Conservation (phyloP, 2,329 filamentous ascomycete species). For the Scedosporium minutisporum region DNA sequence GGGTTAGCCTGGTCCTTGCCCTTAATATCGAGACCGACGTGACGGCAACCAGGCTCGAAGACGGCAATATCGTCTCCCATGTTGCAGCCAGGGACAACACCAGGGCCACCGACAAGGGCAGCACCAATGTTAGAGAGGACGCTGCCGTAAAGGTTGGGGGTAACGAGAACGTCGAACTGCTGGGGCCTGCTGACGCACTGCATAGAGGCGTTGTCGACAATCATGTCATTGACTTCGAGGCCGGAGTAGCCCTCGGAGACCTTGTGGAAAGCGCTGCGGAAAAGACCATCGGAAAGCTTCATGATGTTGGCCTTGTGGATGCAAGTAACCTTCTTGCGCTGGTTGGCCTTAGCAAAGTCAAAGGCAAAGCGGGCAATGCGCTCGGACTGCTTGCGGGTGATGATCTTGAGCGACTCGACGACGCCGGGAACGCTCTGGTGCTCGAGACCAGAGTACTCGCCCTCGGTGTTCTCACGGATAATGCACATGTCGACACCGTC, state of each 20-base stretch:
- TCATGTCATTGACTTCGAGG: constrained; percentile 97
- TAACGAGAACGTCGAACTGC: constrained; percentile 99
- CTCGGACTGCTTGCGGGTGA: constrained; percentile 97
- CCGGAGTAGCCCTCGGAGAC: constrained; percentile 92
- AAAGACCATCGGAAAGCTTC: constrained; percentile 98
- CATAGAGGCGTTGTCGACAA: constrained; percentile 99
- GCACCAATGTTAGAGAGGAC: constrained; percentile 98
- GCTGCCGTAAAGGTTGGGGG: constrained; percentile 98
- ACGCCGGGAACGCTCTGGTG: constrained; percentile 95
- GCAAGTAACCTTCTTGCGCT: constrained; percentile 98
- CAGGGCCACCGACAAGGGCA: constrained; percentile 90
- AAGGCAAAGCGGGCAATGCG: constrained; percentile 99
- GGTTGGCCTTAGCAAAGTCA: constrained; percentile 94
- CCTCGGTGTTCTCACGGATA: constrained; percentile 99
- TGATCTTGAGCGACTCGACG: constrained; percentile 99
- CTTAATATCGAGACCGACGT: constrained; percentile 99
- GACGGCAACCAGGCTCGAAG: constrained; percentile 97
- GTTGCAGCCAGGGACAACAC: constrained; percentile 97
- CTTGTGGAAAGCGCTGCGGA: constrained; percentile 93
- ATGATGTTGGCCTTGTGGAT: constrained; percentile 99
- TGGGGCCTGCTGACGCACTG: constrained; percentile 93
- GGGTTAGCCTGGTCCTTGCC: constrained; percentile 99
- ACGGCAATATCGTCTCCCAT: constrained; percentile 98
- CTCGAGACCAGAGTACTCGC: constrained; percentile 97
- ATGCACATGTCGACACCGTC: constrained; percentile 97